These are phyloP conservation scores for Batrachochytrium dendrobatidis DNA, from an alignment of 371 early-diverging fungal genomes.

Conservation along the genomic window DNA sequence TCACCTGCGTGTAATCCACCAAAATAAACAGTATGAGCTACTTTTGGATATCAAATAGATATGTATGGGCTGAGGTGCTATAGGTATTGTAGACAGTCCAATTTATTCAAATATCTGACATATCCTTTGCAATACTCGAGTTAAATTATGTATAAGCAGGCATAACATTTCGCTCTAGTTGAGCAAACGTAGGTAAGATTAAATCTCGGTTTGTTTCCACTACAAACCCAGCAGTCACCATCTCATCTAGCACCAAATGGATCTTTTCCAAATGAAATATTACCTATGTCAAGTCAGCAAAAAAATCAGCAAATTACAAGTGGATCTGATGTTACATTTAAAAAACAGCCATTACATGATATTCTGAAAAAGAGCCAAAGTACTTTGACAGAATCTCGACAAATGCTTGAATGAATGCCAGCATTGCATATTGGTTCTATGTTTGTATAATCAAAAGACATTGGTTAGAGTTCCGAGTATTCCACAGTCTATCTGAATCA, in stretches of 20 bases:
- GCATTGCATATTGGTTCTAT: neutral
- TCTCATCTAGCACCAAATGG: slow-evolving; percentile 4
- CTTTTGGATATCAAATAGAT: too few species aligned
- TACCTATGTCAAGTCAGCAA: neutral
- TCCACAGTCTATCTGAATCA: too few species aligned
- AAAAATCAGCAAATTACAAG: neutral
- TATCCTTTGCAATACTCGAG: too few species aligned
- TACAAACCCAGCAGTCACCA: neutral
- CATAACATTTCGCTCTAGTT: neutral
- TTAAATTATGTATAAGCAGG: too few species aligned
- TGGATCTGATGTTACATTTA: too few species aligned
- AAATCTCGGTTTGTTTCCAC: neutral
- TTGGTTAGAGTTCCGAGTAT: too few species aligned
- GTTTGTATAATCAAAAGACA: neutral
- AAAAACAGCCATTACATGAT: neutral
- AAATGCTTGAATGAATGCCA: neutral
- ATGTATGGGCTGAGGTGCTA: too few species aligned
- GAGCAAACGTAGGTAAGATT: neutral
- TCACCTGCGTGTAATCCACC: too few species aligned
- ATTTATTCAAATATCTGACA: too few species aligned
- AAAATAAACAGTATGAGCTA: too few species aligned
- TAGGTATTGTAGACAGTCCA: too few species aligned
- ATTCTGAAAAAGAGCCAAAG: neutral
- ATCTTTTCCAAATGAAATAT: neutral
- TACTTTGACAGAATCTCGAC: slow-evolving; percentile 4